These are phyloP conservation scores for Rhododendron vialii DNA, from an alignment of 148 eudicot genomes.

Conservation along the genomic window DNA sequence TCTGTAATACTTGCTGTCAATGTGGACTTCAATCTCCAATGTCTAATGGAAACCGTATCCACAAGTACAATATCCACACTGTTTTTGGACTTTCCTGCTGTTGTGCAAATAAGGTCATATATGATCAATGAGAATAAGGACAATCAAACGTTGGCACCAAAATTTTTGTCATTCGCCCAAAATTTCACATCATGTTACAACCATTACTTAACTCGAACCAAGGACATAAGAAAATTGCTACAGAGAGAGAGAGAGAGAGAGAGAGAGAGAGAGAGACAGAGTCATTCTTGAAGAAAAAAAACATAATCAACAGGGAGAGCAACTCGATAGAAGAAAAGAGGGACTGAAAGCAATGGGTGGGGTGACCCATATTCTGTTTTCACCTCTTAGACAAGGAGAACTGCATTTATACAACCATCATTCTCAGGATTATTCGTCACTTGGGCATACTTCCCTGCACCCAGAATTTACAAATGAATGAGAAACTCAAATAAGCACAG, in stretches of 20 bases:
- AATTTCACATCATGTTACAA: not conserved
- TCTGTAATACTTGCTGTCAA: not conserved
- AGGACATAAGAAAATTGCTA: not conserved
- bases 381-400: slow-evolving; percentile 58
- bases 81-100: not conserved
- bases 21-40: not conserved
- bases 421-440: slow-evolving; percentile 97
- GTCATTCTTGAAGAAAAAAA: not conserved
- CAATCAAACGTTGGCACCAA: not conserved
- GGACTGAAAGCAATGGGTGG: not conserved
- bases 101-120: not conserved
- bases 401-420: slow-evolving; percentile 93
- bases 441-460: slow-evolving; percentile 94
- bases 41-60: not conserved
- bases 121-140: not conserved
- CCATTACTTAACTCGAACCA: not conserved
- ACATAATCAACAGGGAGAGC: not conserved
- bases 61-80: not conserved
- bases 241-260: not conserved
- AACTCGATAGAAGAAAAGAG: not conserved
- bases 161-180: not conserved
- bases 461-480: not conserved
- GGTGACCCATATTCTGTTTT: not conserved
- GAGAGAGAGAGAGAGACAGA: not conserved
- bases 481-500: not conserved